A percentile compares a stretch with the other conserved stretches of the same genome.
These are phyloP conservation scores for Acorus calamus DNA, from an alignment of 106 monocot genomes.

Conservation along the genomic window DNA sequence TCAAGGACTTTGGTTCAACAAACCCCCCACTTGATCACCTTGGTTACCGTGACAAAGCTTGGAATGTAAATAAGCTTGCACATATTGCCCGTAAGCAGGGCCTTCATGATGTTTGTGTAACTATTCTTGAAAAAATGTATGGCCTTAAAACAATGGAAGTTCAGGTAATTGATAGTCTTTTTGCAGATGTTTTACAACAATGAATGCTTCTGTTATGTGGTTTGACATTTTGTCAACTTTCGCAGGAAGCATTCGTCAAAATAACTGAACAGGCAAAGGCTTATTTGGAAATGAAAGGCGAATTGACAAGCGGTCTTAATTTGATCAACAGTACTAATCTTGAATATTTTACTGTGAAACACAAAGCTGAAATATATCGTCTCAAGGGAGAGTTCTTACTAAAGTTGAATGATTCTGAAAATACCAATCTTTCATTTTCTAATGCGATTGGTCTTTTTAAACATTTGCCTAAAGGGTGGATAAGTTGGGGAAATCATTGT, in stretches of 20 bases:
- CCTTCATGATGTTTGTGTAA: slow-evolving; percentile 93
- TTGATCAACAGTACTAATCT: slow-evolving; percentile 97
- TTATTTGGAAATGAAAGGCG: slow-evolving; percentile 95
- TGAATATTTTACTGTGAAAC: slow-evolving; percentile 86
- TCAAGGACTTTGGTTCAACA: slow-evolving; percentile 88
- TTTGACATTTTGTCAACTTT: slow-evolving; percentile 3
- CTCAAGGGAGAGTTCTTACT: slow-evolving; percentile 90
- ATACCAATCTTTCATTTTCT: slow-evolving; percentile 85
- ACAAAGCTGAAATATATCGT: slow-evolving; percentile 92
- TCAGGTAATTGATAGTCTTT: slow-evolving; percentile 35
- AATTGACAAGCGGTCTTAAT: slow-evolving; percentile 80
- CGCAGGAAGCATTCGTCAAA: slow-evolving; percentile 99
- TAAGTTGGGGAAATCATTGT: slow-evolving; percentile 99
- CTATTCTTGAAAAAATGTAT: slow-evolving; percentile 96
- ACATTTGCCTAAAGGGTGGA: slow-evolving; percentile 98
- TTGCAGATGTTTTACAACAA: neutral
- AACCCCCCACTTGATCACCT: slow-evolving; percentile 92
- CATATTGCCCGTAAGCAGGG: slow-evolving; percentile 95
- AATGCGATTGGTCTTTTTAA: slow-evolving; percentile 73
- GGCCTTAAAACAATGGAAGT: slow-evolving; percentile 99
- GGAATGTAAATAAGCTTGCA: slow-evolving; percentile 99
- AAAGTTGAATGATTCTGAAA: slow-evolving; percentile 85
- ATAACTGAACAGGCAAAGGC: slow-evolving; percentile 99
- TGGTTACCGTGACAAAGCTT: slow-evolving; percentile 96
- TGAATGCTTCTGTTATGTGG: neutral